Percentiles rank a stretch among this genome's conserved stretches.
phyloP scores from a whole-genome alignment of 805 yeast genomes.

The Zygosaccharomyces lentus region DNA sequence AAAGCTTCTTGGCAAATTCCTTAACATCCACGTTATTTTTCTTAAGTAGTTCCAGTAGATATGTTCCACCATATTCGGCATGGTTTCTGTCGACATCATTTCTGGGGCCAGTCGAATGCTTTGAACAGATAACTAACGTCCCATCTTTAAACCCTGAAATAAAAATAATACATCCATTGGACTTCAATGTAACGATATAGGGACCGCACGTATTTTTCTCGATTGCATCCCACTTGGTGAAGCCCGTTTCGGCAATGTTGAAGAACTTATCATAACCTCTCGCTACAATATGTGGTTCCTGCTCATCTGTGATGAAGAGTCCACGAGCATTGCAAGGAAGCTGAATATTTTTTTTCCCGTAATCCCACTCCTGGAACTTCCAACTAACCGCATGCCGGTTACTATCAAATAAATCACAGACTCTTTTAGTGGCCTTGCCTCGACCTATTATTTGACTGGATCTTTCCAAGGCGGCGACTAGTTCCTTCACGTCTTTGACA shows the following conservation, averaged over 20 bases:
- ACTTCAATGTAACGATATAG: slow-evolving; percentile 74
- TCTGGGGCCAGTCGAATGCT: slow-evolving; percentile 77
- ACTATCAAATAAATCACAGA: slow-evolving; percentile 28
- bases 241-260: slow-evolving; percentile 62
- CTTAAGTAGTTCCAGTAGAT: slow-evolving; percentile 51
- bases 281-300: slow-evolving; percentile 47
- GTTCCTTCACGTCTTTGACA: slow-evolving; percentile 6
- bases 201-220: slow-evolving; percentile 61
- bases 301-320: slow-evolving; percentile 50
- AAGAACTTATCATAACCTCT: slow-evolving; percentile 96
- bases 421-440: slow-evolving; percentile 34
- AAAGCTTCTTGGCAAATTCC: slow-evolving; percentile 55
- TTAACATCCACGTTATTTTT: slow-evolving; percentile 36
- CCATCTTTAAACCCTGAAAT: slow-evolving; percentile 76
- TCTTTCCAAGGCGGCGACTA: slow-evolving; percentile 22
- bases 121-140: slow-evolving; percentile 79
- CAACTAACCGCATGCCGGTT: slow-evolving; percentile 44
- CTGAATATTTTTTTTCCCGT: slow-evolving; percentile 47
- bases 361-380: slow-evolving; percentile 92
- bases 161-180: slow-evolving; percentile 90
- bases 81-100: slow-evolving; percentile 58
- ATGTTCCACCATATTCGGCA: slow-evolving; percentile 64
- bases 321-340: slow-evolving; percentile 84
- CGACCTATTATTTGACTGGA: slow-evolving; percentile 23
- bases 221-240: slow-evolving; percentile 49